Base-by-base conservation (phyloP, 768 basidiomycete genomes). In the Tylopilus rubrobrunneus region DNA sequence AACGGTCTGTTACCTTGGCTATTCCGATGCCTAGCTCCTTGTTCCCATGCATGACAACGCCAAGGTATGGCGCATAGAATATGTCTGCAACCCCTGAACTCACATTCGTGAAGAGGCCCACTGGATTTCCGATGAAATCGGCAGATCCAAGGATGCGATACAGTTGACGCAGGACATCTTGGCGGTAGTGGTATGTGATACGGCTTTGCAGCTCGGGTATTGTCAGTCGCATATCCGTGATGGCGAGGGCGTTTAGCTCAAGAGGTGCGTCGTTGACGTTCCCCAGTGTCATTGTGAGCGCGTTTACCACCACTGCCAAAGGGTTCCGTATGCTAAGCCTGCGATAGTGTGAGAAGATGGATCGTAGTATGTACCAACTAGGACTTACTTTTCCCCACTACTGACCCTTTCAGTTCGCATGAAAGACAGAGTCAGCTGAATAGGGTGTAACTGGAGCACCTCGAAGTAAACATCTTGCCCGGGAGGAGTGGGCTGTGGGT, bases 101-200 rank as follows among this genome's bases (percentile, higher is more conserved):
- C 65, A 99, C 94, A 65, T 98, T 98, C 47, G 89, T 96, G 78
- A 99, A 98, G 42, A 99, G 78, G 10, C 97, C 97, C 43, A 98
- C 94, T 5, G 96, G 96, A 67, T 95, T 95, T 14, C 91, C 89
- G 56, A 90, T 89, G 73, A 98, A 96, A 72, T 98, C 96, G 0
- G 95, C 97, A 6, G 95, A 98, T n/a, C 97, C 96, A 14, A 99
- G 79, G 42, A 99, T 90, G 36, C 97, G 87, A 70, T 98, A 98
- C 3, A 98, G 78, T 67, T 99, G 97, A 11, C 92, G 87, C 37
- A 96, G 77, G 51, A 97, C 82, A 63, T 98, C 94, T 70, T 97
- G 90, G 34, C 90, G 82, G 68, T 98, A 99, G 66, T 98, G 96
- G 55, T 95, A 87, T 39, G 85, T 75, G 54, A 98, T 87, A 33